Conservation (phyloP, 2,329 filamentous ascomycete species). For the Lachnellula hyalina region DNA sequence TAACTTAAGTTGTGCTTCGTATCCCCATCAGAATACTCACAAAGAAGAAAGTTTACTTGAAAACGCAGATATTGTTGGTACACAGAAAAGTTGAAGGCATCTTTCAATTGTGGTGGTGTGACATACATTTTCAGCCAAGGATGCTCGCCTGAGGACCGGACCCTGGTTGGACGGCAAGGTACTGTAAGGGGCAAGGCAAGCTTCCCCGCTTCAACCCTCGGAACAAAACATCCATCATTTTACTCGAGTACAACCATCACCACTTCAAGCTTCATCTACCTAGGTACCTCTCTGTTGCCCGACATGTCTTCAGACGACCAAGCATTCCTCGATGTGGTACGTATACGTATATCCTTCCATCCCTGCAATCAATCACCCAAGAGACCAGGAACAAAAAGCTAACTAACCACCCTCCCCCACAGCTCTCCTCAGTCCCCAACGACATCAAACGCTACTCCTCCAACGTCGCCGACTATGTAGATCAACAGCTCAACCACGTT, state of each 20-base stretch:
- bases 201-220: conserved; percentile 4
- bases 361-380: background rate
- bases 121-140: background rate
- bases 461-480: conserved; percentile 73
- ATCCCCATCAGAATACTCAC: too few species aligned
- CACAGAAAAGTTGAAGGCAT: too few species aligned
- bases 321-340: conserved; percentile 71
- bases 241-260: background rate
- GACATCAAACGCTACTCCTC: conserved; percentile 67
- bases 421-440: conserved; percentile 54
- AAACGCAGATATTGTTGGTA: too few species aligned
- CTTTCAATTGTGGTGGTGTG: too few species aligned
- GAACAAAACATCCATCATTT: background rate
- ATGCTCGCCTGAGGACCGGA: too few species aligned
- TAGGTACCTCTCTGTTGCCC: conserved; percentile 12
- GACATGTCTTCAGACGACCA: conserved; percentile 76
- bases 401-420: background rate
- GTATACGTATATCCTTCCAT: conserved; percentile 31
- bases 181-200: background rate
- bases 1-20: background rate
- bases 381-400: background rate
- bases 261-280: background rate
- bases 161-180: too few species aligned
- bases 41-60: too few species aligned
- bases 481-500: conserved; percentile 73